Evolutionary conservation across 306 rosid species (phyloP).

Genomic region (Hippophae tibetana): DNA sequence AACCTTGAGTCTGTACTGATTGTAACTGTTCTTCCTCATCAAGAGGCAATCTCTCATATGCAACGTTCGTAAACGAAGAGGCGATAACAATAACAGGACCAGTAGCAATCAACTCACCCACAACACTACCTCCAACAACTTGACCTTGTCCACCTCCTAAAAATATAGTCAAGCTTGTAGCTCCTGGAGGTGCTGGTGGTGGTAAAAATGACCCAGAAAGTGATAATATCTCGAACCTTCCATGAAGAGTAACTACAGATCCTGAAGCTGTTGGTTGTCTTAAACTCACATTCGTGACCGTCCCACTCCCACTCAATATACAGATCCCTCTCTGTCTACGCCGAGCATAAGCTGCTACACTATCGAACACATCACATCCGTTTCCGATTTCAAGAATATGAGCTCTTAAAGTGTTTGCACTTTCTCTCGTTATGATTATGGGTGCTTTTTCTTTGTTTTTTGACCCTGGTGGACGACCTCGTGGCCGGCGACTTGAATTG

Average conservation of each 20-base stretch:
- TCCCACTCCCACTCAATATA: background rate
- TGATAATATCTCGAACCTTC: constrained; percentile 82
- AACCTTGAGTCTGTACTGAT: constrained; percentile 28
- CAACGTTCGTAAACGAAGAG: constrained; percentile 77
- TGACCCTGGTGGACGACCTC: background rate
- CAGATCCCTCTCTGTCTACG: background rate
- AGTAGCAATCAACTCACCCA: constrained; percentile 70
- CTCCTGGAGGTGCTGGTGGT: constrained; percentile 89
- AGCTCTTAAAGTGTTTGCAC: background rate
- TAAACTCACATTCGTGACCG: constrained; percentile 11
- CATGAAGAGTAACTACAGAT: constrained; percentile 59
- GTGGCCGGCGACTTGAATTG: constrained; percentile 35
- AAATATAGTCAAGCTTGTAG: constrained; percentile 62
- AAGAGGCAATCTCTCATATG: constrained; percentile 69
- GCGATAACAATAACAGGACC: constrained; percentile 85
- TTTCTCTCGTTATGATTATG: background rate
- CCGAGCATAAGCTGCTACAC: background rate
- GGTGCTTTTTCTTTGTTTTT: background rate
- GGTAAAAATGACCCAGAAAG: constrained; percentile 80
- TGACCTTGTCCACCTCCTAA: constrained; percentile 81
- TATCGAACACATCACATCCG: background rate
- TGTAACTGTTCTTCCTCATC: constrained; percentile 46
- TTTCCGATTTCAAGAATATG: background rate
- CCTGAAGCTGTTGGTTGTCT: constrained; percentile 66
- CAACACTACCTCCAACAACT: constrained; percentile 81